Base-by-base conservation (phyloP, 2,329 filamentous ascomycete species). In the Phoma herbarum region DNA sequence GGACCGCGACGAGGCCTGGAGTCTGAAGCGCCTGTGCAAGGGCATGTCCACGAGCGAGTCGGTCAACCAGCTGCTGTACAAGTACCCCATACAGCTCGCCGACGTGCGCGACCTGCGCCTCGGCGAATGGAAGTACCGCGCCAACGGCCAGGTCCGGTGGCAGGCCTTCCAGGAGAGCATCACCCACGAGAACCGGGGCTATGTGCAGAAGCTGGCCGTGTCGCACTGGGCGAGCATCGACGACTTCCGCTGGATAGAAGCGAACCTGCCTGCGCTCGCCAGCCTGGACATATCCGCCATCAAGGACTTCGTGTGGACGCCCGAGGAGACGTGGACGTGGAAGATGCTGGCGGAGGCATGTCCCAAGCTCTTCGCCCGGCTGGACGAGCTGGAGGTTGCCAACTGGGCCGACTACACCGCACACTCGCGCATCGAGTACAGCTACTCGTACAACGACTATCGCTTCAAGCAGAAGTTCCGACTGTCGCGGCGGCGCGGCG, bases 381-480 rank as follows among this genome's bases (percentile, higher is more conserved):
- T 76, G 2, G 70, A 75, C 18, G 70, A 75, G 58, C 64, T 77
- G 9, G 73, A 75, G 50, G 73, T 76, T 7, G 67, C 70, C 18
- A 75, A 76, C 48, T 76, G 75, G 75, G 72, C 74, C 9, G 75
- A 77, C 65, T 76, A 75, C 56, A 71, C 69, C 0, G 71, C 70
- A 10, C 75, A 77, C 51, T 69, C 70, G n/a, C 69, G 71, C 29
- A 73, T 76, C 39, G 73, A 75, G 57, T 75, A 76, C 61, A 73
- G 67, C 61, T 77, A 77, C 58, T 71, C 73, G 14, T 75, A 72
- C 63, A 69, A 73, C 47, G 74, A 77, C 61, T 77, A 76, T 43
- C 64, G 70, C 31, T 77, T 74, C 64, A 77, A 75, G 65, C 67
- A 64, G 35, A 70, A 68, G 41, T 77, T 75, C 52, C 65, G 74